Evolutionary conservation across 179 eudicot species (phyloP).

Genomic region (Drosera spatulata): DNA sequence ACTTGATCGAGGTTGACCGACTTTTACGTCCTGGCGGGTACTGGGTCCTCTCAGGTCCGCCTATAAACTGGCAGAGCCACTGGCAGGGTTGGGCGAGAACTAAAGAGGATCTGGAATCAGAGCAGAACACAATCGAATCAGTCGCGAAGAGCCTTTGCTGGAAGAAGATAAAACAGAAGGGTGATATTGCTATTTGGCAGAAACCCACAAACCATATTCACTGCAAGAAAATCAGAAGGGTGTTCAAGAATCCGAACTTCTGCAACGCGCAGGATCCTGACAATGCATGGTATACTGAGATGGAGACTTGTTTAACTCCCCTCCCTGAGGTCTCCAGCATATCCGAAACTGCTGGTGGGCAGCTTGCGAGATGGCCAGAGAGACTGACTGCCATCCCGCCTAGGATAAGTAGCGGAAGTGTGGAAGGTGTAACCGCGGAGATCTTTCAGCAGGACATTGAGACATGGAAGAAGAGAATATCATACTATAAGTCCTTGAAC

Average conservation of each 20-base stretch:
- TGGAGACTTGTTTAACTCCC: conserved; percentile 64
- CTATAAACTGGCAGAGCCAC: conserved; percentile 64
- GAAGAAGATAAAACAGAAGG: conserved; percentile 53
- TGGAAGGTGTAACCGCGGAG: conserved; percentile 32
- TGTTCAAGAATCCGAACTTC: conserved; percentile 15
- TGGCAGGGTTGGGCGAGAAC: conserved; percentile 69
- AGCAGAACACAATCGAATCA: conserved; percentile 50
- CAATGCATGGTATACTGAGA: conserved; percentile 23
- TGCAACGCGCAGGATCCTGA: neutral
- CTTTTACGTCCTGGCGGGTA: conserved; percentile 82
- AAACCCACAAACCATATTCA: conserved; percentile 77
- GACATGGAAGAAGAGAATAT: conserved; percentile 36
- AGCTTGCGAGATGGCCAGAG: conserved; percentile 65
- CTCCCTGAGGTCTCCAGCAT: conserved; percentile 46
- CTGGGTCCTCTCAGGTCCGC: conserved; percentile 89
- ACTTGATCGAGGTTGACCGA: conserved; percentile 66
- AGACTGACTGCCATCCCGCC: conserved; percentile 56
- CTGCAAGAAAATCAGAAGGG: conserved; percentile 42
- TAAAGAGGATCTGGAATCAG: conserved; percentile 36
- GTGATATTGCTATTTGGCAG: conserved; percentile 74
- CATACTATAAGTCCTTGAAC: conserved; percentile 34
- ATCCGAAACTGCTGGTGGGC: conserved; percentile 39
- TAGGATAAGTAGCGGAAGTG: conserved; percentile 31
- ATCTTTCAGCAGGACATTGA: conserved; percentile 21
- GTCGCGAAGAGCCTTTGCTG: conserved; percentile 70